phyloP scores from a whole-genome alignment of 345 rosid species.

The Acer campestre region DNA sequence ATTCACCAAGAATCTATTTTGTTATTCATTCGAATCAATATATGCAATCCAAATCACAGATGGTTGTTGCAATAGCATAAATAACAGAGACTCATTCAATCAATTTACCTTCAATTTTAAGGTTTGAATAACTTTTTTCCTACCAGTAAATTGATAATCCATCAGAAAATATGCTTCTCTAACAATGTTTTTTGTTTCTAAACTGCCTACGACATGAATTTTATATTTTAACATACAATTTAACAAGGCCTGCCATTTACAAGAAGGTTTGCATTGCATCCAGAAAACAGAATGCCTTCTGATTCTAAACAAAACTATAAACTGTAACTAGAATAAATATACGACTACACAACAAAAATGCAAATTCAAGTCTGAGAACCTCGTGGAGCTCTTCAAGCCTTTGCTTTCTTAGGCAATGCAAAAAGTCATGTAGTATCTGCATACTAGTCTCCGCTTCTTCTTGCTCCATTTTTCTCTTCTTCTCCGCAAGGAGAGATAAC shows the following conservation, averaged over 20 bases:
- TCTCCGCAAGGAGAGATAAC: conserved; percentile 36
- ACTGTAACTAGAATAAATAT: background rate
- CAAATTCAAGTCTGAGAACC: conserved; percentile 27
- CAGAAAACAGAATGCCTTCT: background rate
- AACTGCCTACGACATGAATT: background rate
- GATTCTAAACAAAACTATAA: background rate
- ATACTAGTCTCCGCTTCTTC: conserved; percentile 44
- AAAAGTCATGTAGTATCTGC: conserved; percentile 42
- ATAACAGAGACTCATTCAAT: background rate
- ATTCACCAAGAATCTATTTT: background rate
- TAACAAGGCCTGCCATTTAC: background rate
- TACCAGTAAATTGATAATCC: background rate
- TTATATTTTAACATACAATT: background rate
- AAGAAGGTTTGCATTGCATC: background rate
- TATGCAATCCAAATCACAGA: background rate
- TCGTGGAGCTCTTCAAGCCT: conserved; percentile 44
- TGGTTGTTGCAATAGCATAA: background rate
- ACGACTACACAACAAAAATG: background rate
- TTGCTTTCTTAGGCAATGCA: conserved; percentile 40
- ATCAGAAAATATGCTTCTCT: background rate
- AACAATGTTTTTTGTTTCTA: background rate
- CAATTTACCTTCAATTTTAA: background rate
- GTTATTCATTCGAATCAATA: background rate
- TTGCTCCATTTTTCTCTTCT: conserved; percentile 45
- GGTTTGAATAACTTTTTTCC: background rate